Base-by-base conservation (phyloP, 2,329 filamentous ascomycete species). In the Ceratocystis colombiana region DNA sequence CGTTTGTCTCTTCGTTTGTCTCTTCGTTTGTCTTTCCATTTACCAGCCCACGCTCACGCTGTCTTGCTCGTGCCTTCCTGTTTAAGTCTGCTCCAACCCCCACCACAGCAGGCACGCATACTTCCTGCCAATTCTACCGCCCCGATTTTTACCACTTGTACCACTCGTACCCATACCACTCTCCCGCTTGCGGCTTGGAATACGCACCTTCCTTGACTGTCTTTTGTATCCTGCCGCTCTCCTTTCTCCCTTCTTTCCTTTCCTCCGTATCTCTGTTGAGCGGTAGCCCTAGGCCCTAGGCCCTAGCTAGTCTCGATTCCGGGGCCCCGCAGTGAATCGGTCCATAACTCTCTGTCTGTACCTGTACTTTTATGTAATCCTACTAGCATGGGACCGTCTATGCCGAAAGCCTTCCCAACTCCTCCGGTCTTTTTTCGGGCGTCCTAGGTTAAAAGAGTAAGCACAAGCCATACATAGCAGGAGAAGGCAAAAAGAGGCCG, bases 341-440 rank as follows among this genome's bases (percentile, higher is more conserved):
- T 15, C 10, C 48, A 28, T 15, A 28, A 4, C 48, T 25, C 37
- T 41, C 37, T 41, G 37, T 41, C 10, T 25, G 48, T 53, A 41
- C 37, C 12, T 41, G 37, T 53, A 22, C 48, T 53, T 28, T 28
- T 15, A 53, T 53, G 48, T 53, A 53, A 53, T 25, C 8, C 7
- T 22, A 59, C 10, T 5, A 59, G 5, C 5, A 30, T 37, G 28
- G 28, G 55, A 5, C 37, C 3, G 37, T 41, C 17, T 22, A 53
- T 53, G 28, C 55, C 30, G 25, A 37, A 20, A 37, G 25, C 28
- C 55, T 33, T 33, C 33, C 28, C 30, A 53, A 1, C 55, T 59
- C 17, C 20, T 59, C 55, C 55, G 55, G 55, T 59, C 55, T 59
- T 59, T 59, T 59, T 59, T 59, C 55, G 55, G 55, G 25, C 55